A percentile compares a stretch with the other conserved stretches of the same genome.
phyloP scores from a whole-genome alignment of 495 filamentous ascomycete species.

The Sabuloglossum arenarium region DNA sequence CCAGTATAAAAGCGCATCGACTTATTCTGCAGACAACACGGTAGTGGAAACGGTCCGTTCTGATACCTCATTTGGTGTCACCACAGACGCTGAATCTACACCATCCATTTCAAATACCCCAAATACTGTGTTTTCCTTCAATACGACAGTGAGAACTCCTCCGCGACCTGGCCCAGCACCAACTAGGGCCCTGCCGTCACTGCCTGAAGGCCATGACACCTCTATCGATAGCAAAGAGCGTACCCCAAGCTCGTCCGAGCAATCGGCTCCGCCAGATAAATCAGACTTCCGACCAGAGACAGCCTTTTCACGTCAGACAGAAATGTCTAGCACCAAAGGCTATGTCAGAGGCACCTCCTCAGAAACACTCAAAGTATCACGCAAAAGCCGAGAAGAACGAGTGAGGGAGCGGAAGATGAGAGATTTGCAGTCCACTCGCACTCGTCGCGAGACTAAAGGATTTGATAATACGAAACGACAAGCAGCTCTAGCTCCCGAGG shows the following conservation, averaged over 20 bases:
- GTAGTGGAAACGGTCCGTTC: background rate
- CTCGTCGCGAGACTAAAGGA: background rate
- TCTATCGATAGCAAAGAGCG: background rate
- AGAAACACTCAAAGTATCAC: background rate
- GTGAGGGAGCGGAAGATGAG: conserved; percentile 2
- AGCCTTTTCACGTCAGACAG: background rate
- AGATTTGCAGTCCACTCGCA: background rate
- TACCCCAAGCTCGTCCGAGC: background rate
- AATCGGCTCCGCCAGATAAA: background rate
- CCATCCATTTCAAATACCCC: background rate
- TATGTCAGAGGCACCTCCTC: background rate
- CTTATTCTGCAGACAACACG: background rate
- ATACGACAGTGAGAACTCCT: conserved; percentile 2
- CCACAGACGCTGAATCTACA: background rate
- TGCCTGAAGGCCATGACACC: conserved; percentile 15
- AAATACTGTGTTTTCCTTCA: background rate
- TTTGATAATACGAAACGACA: background rate
- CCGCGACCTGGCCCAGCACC: conserved; percentile 20
- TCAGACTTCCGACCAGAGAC: background rate
- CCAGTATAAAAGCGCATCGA: background rate
- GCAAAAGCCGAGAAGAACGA: conserved; percentile 1
- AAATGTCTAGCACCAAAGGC: background rate
- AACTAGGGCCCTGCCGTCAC: conserved; percentile 18
- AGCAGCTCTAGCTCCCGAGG: background rate
- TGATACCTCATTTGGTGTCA: background rate